A percentile compares a stretch with the other conserved stretches of the same genome.
Evolutionary conservation across 768 basidiomycete genomes (phyloP).

Genomic region (Phaeotremella skinneri): DNA sequence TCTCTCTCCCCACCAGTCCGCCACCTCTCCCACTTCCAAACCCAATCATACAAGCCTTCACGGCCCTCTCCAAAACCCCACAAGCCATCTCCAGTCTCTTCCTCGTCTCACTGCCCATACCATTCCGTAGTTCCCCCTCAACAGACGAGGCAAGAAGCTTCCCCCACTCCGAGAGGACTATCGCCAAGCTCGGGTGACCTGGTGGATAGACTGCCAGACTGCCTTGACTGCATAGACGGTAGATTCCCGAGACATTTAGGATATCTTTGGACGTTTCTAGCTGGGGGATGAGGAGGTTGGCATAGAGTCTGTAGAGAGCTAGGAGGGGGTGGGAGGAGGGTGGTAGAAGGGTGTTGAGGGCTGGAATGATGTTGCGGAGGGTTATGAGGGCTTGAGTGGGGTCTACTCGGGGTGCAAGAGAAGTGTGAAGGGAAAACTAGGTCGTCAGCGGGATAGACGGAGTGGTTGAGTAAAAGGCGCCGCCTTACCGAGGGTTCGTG

Average conservation of each 20-base stretch:
- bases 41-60: constrained; percentile 63
- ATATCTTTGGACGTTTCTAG: constrained; percentile 33
- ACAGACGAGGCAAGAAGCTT: constrained; percentile 61
- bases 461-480: constrained; percentile 5
- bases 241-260: constrained; percentile 51
- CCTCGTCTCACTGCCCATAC: constrained; percentile 32
- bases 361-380: constrained; percentile 65
- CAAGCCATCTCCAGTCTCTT: constrained; percentile 64
- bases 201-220: constrained; percentile 58
- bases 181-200: constrained; percentile 74
- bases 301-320: constrained; percentile 67
- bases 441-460: neutral
- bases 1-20: constrained; percentile 65
- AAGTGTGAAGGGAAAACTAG: neutral
- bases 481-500: constrained; percentile 18
- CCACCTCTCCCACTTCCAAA: constrained; percentile 64
- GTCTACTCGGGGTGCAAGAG: constrained; percentile 56
- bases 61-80: constrained; percentile 64
- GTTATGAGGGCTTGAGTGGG: constrained; percentile 58
- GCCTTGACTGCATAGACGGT: constrained; percentile 57
- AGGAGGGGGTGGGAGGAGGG: constrained; percentile 75
- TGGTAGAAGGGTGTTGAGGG: constrained; percentile 62
- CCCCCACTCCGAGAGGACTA: constrained; percentile 74
- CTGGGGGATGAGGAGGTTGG: constrained; percentile 59
- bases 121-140: constrained; percentile 1